Conservation (phyloP, 2,329 filamentous ascomycete species). For the Lasiodiplodia hormozganensis region DNA sequence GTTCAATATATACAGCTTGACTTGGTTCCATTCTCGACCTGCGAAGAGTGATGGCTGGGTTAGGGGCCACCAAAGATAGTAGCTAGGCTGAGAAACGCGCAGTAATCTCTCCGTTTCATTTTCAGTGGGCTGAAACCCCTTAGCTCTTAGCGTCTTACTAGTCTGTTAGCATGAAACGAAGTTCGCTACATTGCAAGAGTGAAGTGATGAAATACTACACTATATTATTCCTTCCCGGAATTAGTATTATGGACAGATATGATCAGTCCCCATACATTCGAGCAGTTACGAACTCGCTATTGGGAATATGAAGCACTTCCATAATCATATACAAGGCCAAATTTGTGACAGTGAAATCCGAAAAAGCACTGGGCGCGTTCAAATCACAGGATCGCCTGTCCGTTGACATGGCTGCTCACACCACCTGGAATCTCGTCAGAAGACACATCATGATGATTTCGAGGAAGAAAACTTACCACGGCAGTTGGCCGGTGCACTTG, state of each 20-base stretch:
- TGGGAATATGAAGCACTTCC: neutral
- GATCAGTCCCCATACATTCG: neutral
- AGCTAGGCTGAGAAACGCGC: too few relatives aligned
- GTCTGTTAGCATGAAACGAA: too few relatives aligned
- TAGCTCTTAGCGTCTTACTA: too few relatives aligned
- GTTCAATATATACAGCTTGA: neutral
- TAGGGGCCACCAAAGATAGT: too few relatives aligned
- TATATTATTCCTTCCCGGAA: neutral
- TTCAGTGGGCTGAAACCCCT: too few relatives aligned
- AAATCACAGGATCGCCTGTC: constrained; percentile 45
- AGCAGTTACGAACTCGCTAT: neutral
- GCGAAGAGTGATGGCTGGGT: neutral
- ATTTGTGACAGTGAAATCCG: neutral
- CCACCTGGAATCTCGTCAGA: constrained; percentile 39
- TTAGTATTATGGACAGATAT: neutral
- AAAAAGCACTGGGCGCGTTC: constrained; percentile 25
- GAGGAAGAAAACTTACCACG: constrained; percentile 48
- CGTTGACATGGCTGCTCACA: constrained; percentile 53
- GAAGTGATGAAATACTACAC: neutral
- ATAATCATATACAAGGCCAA: neutral
- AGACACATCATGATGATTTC: neutral
- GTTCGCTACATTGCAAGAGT: too few relatives aligned
- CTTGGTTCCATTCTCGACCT: neutral
- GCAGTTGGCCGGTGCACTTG: constrained; percentile 65
- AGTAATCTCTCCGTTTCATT: too few relatives aligned